Evolutionary conservation across 176 grass and related monocot genomes (phyloP).

Genomic region (Pharus latifolius): DNA sequence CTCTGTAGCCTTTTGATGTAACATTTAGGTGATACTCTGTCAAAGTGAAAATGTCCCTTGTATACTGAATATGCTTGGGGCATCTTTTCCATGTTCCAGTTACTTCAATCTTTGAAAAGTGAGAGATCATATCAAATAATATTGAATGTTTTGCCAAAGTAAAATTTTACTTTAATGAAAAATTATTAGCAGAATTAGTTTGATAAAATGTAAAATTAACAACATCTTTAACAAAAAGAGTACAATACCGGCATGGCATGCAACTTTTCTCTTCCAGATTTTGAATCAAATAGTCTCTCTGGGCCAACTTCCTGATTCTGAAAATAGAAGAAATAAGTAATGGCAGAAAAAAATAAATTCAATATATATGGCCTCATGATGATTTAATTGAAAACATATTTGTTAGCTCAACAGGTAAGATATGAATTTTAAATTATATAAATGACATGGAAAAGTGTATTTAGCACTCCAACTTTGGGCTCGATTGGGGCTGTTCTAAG

Average conservation of each 20-base stretch:
- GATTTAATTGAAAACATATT: not conserved
- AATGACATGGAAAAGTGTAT: too few species aligned
- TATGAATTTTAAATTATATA: not conserved
- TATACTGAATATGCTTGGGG: slow-evolving; percentile 26
- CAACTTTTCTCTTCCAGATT: slow-evolving; percentile 21
- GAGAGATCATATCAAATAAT: not conserved
- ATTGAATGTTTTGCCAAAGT: not conserved
- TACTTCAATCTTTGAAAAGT: slow-evolving; percentile 27
- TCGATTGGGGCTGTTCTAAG: too few species aligned
- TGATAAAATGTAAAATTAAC: not conserved
- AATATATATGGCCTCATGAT: not conserved
- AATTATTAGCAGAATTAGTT: not conserved
- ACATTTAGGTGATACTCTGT: slow-evolving; percentile 60
- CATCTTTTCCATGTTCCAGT: slow-evolving; percentile 38
- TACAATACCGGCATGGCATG: slow-evolving; percentile 33
- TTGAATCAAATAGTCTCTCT: slow-evolving; percentile 29
- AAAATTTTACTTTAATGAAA: not conserved
- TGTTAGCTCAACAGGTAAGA: not conserved
- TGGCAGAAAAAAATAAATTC: not conserved
- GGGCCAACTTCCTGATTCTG: slow-evolving; percentile 40
- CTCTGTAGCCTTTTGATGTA: slow-evolving; percentile 51
- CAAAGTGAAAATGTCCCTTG: slow-evolving; percentile 29
- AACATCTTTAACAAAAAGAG: not conserved
- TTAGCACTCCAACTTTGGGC: too few species aligned
- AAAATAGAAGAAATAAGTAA: not conserved